Conservation (phyloP, 495 filamentous ascomycete genomes). For the Lasiosphaeris hirsuta region DNA sequence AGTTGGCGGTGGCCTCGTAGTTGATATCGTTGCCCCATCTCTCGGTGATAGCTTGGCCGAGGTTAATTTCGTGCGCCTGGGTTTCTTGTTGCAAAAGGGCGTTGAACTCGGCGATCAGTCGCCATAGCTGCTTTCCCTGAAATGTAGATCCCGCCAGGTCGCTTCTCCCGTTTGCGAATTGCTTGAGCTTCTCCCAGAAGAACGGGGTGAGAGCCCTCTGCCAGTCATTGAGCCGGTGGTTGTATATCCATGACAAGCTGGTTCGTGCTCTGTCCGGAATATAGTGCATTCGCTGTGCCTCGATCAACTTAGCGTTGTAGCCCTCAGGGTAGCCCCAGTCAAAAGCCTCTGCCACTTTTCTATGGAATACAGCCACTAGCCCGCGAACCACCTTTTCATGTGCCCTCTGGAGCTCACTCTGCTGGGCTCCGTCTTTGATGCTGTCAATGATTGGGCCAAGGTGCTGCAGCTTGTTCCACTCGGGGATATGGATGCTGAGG, state of each 20-base stretch:
- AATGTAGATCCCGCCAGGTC: neutral
- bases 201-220: constrained; percentile 32
- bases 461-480: constrained; percentile 21
- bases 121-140: neutral
- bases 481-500: neutral
- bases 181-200: constrained; percentile 30
- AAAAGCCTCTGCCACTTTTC: constrained; percentile 14
- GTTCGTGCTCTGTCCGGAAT: constrained; percentile 11
- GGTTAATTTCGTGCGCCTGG: neutral
- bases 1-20: neutral
- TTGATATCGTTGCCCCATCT: neutral
- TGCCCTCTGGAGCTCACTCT: constrained; percentile 49
- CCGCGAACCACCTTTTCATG: constrained; percentile 17
- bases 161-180: neutral
- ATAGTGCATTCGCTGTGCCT: constrained; percentile 31
- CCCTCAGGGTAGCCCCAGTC: neutral
- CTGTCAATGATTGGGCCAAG: neutral
- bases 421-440: neutral
- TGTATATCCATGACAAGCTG: constrained; percentile 16
- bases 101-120: neutral
- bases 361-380: constrained; percentile 13
- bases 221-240: constrained; percentile 12
- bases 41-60: neutral
- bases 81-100: neutral
- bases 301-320: constrained; percentile 8